phyloP scores from a whole-genome alignment of 139 green algal genomes.

The Closterium sp. region DNA sequence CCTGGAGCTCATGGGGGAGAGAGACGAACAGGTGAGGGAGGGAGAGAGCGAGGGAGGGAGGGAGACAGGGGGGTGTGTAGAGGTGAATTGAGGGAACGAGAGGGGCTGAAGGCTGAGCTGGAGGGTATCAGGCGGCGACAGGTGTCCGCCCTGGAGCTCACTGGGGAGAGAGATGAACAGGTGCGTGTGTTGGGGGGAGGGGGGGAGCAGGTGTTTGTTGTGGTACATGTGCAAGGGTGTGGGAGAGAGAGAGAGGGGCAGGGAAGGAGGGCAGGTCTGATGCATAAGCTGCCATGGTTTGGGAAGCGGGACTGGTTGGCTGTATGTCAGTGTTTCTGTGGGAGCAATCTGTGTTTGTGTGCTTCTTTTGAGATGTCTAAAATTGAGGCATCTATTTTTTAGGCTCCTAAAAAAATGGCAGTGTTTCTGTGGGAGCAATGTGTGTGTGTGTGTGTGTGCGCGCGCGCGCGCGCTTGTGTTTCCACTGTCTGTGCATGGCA shows the following conservation, averaged over 20 bases:
- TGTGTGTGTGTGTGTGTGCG: no score
- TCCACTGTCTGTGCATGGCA: conserved; percentile 12
- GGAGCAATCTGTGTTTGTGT: no score
- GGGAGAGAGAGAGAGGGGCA: background rate
- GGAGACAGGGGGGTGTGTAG: background rate
- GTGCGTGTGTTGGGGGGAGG: background rate
- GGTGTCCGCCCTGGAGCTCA: conserved; percentile 74
- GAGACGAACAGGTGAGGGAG: conserved; percentile 69
- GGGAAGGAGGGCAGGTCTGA: background rate
- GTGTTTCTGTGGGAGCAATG: no score
- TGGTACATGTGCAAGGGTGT: no score
- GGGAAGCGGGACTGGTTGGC: no score
- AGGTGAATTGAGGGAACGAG: background rate
- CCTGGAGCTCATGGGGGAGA: conserved; percentile 86
- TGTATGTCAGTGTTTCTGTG: no score
- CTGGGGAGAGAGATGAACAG: conserved; percentile 84
- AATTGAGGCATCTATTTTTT: no score
- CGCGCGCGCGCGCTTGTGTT: no score
- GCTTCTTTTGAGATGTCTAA: no score
- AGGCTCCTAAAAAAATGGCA: no score
- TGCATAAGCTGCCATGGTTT: no score
- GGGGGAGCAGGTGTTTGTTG: no score
- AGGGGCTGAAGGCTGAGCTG: conserved; percentile 25
- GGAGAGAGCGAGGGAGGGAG: background rate
- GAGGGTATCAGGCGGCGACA: conserved; percentile 42